Percentiles rank a stretch among this genome's conserved stretches.
These are phyloP conservation scores for Blastocystis sp. DNA, from an alignment of 352 stramenopile species.

Conservation along the genomic window DNA sequence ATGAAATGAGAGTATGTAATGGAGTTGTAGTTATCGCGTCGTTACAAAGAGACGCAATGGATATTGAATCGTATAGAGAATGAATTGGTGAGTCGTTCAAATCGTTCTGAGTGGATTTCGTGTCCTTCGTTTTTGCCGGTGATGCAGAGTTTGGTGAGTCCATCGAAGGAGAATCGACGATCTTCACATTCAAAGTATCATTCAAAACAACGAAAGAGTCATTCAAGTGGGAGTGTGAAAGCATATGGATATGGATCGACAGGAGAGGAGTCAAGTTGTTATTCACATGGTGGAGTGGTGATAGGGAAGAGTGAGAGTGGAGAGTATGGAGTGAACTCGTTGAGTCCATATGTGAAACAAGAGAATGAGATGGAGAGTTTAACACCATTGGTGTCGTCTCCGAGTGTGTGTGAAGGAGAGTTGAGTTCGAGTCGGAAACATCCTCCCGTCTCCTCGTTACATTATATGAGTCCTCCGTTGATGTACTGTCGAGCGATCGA, in stretches of 20 bases:
- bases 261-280: too few species aligned
- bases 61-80: background rate
- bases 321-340: too few species aligned
- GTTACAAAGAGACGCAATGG: background rate
- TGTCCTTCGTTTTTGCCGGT: slow-evolving; percentile 16
- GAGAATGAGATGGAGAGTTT: background rate
- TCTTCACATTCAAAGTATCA: background rate
- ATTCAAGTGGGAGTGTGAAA: too few species aligned
- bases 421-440: background rate
- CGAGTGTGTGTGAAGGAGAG: background rate
- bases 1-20: too few species aligned
- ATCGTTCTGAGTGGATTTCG: background rate
- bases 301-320: too few species aligned
- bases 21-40: background rate
- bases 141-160: background rate
- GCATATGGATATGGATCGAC: too few species aligned
- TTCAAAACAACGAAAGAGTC: background rate
- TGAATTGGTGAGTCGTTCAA: background rate
- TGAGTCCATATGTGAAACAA: too few species aligned
- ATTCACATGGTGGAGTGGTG: too few species aligned
- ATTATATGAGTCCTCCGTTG: background rate
- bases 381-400: background rate
- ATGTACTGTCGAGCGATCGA: background rate
- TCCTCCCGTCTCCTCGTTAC: background rate
- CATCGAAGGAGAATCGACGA: background rate